A percentile compares a stretch with the other conserved stretches of the same genome.
Evolutionary conservation across 257 asterid genomes (phyloP).

Genomic region (Petunia secreta): DNA sequence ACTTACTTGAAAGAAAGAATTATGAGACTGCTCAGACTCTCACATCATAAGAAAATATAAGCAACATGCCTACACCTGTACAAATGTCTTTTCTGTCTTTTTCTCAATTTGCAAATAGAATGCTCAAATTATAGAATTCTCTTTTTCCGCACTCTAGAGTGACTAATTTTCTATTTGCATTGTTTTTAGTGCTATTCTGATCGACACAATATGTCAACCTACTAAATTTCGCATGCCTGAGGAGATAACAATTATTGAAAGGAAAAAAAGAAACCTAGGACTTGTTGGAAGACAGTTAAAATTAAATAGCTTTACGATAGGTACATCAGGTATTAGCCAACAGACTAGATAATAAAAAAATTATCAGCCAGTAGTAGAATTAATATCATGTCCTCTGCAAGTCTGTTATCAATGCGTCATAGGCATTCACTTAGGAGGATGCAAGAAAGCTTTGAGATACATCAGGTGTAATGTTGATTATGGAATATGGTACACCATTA

Average conservation of each 20-base stretch:
- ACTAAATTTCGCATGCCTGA: neutral
- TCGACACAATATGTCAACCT: neutral
- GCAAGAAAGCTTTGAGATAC: too few species aligned
- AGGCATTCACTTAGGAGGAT: too few species aligned
- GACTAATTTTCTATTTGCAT: neutral
- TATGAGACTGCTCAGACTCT: neutral
- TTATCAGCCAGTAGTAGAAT: too few species aligned
- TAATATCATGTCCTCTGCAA: too few species aligned
- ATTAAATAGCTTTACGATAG: too few species aligned
- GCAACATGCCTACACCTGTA: neutral
- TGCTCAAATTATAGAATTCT: neutral
- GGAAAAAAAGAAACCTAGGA: too few species aligned
- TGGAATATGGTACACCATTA: too few species aligned
- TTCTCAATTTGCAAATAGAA: neutral
- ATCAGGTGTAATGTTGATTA: too few species aligned
- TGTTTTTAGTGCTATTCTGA: neutral
- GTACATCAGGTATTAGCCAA: too few species aligned
- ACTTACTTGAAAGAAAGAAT: conserved; percentile 43
- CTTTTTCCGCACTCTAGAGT: too few species aligned
- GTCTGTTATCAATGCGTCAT: too few species aligned
- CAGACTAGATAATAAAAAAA: too few species aligned
- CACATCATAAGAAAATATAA: neutral
- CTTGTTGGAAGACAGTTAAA: neutral
- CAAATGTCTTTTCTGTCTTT: neutral
- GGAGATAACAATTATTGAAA: neutral